These are phyloP conservation scores for Colletotrichum sp. DNA, from an alignment of 2,329 filamentous ascomycete species.

Conservation along the genomic window DNA sequence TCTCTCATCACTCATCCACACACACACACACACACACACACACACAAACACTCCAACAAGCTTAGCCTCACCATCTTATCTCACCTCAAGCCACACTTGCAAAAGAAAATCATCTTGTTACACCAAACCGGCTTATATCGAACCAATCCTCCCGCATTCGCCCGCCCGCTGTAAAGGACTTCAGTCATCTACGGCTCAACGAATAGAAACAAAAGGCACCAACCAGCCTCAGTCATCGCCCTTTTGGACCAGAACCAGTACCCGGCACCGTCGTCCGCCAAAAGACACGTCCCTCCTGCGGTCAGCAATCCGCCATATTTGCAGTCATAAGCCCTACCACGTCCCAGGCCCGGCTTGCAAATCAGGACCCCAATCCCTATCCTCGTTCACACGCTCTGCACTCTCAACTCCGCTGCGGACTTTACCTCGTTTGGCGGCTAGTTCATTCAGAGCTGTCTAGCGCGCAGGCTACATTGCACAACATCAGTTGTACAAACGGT, in stretches of 20 bases:
- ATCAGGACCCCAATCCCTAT: conserved; percentile 8
- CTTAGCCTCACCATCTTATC: not conserved
- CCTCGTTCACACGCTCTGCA: not conserved
- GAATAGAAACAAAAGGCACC: not conserved
- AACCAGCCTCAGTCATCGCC: not conserved
- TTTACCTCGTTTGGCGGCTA: conserved; percentile 5
- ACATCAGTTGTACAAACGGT: conserved; percentile 7
- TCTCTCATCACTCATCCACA: not conserved
- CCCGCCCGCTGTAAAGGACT: not conserved
- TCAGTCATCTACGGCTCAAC: not conserved
- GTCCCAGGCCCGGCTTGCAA: not conserved
- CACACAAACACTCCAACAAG: not conserved
- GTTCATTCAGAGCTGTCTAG: conserved; percentile 11
- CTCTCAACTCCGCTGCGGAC: conserved; percentile 19
- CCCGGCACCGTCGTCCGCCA: not conserved
- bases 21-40: not conserved
- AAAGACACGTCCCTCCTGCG: conserved; percentile 17
- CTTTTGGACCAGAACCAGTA: not conserved
- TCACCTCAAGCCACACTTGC: not conserved
- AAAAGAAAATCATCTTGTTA: not conserved
- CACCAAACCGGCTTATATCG: not conserved
- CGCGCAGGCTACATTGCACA: conserved; percentile 7
- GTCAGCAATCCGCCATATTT: conserved; percentile 18
- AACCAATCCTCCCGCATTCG: not conserved
- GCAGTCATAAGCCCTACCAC: conserved; percentile 6